phyloP scores from a whole-genome alignment of 2,329 filamentous ascomycete genomes.

The Teratosphaeriaceae sp. region DNA sequence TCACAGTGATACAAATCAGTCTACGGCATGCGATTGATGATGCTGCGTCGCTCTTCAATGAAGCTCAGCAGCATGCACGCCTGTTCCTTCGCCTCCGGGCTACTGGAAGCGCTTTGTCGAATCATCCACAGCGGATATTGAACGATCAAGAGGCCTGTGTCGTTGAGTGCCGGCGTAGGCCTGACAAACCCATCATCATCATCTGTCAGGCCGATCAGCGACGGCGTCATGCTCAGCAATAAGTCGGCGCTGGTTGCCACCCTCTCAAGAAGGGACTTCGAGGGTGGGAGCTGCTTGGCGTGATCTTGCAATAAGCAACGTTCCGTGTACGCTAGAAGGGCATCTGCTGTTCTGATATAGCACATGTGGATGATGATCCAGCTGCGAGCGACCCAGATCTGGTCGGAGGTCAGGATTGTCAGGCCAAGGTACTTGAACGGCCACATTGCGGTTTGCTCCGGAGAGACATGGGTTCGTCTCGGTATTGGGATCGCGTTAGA shows the following conservation, averaged over 20 bases:
- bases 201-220: not conserved
- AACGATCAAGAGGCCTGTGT: not conserved
- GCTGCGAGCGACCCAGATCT: not conserved
- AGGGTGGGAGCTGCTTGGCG: not conserved
- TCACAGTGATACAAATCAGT: too few relatives aligned
- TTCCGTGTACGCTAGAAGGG: not conserved
- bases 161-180: not conserved
- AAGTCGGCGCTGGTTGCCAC: not conserved
- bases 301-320: not conserved
- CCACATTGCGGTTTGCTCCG: not conserved
- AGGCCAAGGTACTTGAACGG: not conserved
- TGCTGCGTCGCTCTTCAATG: not conserved
- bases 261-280: not conserved
- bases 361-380: not conserved
- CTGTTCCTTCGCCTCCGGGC: not conserved
- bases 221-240: not conserved
- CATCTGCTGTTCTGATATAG: not conserved
- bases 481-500: not conserved
- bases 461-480: not conserved
- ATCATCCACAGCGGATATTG: not conserved
- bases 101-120: not conserved
- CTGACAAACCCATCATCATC: not conserved
- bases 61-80: not conserved
- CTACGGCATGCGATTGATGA: not conserved
- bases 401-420: not conserved